These are phyloP conservation scores for Mortierella antarctica DNA, from an alignment of 192 early-diverging fungal species.

Conservation along the genomic window DNA sequence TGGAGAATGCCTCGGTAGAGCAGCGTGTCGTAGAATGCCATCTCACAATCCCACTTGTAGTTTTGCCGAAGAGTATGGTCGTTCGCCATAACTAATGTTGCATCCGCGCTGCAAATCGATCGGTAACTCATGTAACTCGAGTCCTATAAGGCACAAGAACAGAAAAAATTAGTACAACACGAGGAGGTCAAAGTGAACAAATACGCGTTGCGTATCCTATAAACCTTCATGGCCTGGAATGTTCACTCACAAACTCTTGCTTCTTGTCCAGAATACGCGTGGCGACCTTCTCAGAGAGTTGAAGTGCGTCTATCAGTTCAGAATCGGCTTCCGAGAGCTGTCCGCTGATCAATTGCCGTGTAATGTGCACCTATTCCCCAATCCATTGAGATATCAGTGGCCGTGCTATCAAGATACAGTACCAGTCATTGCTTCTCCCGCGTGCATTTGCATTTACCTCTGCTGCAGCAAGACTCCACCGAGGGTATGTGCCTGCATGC, in stretches of 20 bases:
- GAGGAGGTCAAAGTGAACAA: not conserved
- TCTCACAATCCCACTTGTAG: slow-evolving; percentile 59
- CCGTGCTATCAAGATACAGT: not conserved
- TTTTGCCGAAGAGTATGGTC: slow-evolving; percentile 48
- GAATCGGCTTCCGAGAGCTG: slow-evolving; percentile 51
- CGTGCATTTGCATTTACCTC: slow-evolving; percentile 17
- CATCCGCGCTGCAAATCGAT: slow-evolving; percentile 27
- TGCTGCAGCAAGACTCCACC: slow-evolving; percentile 53
- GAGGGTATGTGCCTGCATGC: slow-evolving; percentile 22
- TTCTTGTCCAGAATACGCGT: slow-evolving; percentile 46
- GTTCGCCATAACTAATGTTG: slow-evolving; percentile 19
- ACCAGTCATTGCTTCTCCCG: no score
- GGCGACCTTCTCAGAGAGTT: slow-evolving; percentile 49
- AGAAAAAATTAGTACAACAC: not conserved
- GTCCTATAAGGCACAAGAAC: slow-evolving; percentile 22
- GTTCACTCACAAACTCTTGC: slow-evolving; percentile 15
- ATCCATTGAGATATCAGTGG: not conserved
- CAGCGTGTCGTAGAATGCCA: slow-evolving; percentile 54
- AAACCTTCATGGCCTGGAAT: not conserved
- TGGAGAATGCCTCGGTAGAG: slow-evolving; percentile 54
- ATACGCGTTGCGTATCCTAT: not conserved
- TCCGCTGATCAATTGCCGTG: slow-evolving; percentile 52
- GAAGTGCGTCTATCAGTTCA: slow-evolving; percentile 46
- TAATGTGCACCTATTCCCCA: slow-evolving; percentile 40
- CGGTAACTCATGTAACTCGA: slow-evolving; percentile 35